Percentiles rank a stretch among this genome's conserved stretches.
phyloP scores from a whole-genome alignment of 371 early-diverging fungal species.

The Amoeboradix gromovi region DNA sequence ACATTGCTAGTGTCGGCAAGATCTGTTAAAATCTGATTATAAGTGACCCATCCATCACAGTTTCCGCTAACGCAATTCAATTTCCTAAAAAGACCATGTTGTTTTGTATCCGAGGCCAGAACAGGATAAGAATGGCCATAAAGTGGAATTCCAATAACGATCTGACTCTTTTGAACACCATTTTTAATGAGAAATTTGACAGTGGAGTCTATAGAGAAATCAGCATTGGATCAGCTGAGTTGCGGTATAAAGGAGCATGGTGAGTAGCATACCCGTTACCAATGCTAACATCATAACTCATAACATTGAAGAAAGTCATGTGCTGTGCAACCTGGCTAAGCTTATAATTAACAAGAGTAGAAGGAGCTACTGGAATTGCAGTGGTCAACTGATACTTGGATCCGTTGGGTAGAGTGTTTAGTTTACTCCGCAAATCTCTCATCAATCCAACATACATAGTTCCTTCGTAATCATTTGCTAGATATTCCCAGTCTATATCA shows the following conservation, averaged over 20 bases:
- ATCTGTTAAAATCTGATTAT: neutral
- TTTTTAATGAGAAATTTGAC: neutral
- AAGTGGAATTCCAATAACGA: neutral
- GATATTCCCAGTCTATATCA: conserved; percentile 44
- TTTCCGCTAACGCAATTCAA: neutral
- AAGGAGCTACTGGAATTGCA: neutral
- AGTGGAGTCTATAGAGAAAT: neutral
- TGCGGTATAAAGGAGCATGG: neutral
- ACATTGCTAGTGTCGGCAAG: neutral
- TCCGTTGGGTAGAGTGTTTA: neutral
- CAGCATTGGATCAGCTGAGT: neutral
- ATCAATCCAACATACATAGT: neutral
- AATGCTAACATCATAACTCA: neutral
- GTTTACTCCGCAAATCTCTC: neutral
- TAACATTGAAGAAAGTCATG: neutral
- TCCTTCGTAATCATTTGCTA: conserved; percentile 11
- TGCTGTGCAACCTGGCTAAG: neutral
- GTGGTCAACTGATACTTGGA: neutral
- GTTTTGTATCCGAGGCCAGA: neutral
- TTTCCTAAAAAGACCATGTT: neutral
- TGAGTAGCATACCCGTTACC: neutral
- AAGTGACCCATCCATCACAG: neutral
- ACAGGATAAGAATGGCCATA: neutral
- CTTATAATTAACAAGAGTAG: neutral
- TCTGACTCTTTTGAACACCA: neutral